phyloP scores from a whole-genome alignment of 106 monocot species.

The Dendrobium huoshanense region DNA sequence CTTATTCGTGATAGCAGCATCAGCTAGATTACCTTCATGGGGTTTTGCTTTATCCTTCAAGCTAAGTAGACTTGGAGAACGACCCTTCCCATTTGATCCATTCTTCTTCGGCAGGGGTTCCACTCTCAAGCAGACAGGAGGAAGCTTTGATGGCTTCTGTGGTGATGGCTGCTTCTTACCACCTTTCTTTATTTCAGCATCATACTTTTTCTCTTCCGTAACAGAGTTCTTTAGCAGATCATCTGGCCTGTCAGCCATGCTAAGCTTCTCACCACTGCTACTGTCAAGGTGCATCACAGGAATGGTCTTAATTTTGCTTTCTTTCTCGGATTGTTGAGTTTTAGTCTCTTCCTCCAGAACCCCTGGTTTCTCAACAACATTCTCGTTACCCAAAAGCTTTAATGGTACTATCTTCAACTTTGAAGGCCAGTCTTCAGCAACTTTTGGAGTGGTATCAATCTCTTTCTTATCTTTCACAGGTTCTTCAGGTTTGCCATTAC shows the following conservation, averaged over 20 bases:
- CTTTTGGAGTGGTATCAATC: conserved; percentile 8
- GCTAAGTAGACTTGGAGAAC: conserved; percentile 21
- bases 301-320: conserved; percentile 14
- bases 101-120: conserved; percentile 54
- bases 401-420: conserved; percentile 36
- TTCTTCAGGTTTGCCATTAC: conserved; percentile 9
- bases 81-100: conserved; percentile 30
- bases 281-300: conserved; percentile 20
- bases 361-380: conserved; percentile 14
- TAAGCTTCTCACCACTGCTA: conserved; percentile 8
- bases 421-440: conserved; percentile 18
- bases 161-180: conserved; percentile 12
- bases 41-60: conserved; percentile 9
- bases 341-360: not conserved
- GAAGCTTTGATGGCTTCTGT: conserved; percentile 31
- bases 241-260: not conserved
- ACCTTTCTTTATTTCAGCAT: not conserved
- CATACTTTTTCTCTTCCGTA: not conserved
- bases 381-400: conserved; percentile 25
- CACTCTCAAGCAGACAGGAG: conserved; percentile 69
- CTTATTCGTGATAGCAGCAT: conserved; percentile 2
- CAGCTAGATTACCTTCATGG: not conserved
- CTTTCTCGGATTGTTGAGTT: conserved; percentile 5
- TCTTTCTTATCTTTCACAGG: conserved; percentile 24
- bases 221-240: not conserved